Evolutionary conservation across 371 early-diverging fungal genomes (phyloP).

Genomic region (Mortierella sp.): DNA sequence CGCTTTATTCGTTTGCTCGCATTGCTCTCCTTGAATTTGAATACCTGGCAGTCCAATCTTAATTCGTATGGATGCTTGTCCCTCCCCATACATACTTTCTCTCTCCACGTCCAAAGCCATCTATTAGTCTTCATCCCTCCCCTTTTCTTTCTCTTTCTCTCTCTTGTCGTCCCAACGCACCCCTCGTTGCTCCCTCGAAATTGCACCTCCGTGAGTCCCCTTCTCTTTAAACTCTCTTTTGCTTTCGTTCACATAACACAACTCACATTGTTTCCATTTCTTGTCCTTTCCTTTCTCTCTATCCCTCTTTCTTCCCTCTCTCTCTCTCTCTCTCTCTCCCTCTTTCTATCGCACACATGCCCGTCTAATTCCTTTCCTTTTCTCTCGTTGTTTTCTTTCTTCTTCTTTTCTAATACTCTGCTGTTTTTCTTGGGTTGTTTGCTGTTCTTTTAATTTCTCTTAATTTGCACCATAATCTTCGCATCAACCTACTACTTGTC

Average conservation of each 20-base stretch:
- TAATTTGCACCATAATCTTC: not conserved
- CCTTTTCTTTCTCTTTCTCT: not conserved
- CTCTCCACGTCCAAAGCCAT: not conserved
- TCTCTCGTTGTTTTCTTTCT: not conserved
- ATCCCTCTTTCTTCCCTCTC: not conserved
- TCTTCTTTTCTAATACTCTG: conserved; percentile 2
- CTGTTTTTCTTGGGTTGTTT: not conserved
- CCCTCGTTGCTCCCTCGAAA: conserved; percentile 17
- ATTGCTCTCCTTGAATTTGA: not conserved
- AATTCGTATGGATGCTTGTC: not conserved
- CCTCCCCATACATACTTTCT: not conserved
- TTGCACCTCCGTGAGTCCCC: conserved; percentile 23
- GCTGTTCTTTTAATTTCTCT: not conserved
- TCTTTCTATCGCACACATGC: not conserved
- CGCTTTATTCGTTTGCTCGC: not conserved
- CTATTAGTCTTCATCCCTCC: not conserved
- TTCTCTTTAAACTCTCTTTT: not conserved
- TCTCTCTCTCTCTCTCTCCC: conserved; percentile 1
- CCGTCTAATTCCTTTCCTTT: not conserved
- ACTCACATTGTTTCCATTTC: not conserved
- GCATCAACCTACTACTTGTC: not conserved
- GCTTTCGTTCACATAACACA: not conserved
- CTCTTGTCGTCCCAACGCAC: conserved; percentile 6
- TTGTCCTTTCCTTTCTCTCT: not conserved
- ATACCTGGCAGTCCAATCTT: not conserved